Evolutionary conservation across 1,139 yeast species (phyloP).

Genomic region (Blastobotrys petasosporus): DNA sequence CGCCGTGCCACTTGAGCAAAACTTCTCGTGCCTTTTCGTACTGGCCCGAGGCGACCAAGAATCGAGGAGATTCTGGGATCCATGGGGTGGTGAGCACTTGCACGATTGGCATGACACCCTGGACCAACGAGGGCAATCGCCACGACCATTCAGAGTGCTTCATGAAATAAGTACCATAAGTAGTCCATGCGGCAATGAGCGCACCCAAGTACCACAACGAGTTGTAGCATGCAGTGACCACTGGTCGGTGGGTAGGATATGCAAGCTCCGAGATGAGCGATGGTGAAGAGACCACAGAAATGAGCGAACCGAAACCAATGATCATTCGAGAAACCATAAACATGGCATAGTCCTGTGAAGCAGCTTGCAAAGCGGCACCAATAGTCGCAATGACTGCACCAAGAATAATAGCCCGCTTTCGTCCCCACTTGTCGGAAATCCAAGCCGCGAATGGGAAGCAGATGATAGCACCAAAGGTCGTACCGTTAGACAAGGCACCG

Average conservation of each 20-base stretch:
- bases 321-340: constrained; percentile 10
- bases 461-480: constrained; percentile 10
- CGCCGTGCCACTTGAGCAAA: constrained; percentile 10
- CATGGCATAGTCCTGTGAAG: constrained; percentile 9
- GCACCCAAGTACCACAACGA: constrained; percentile 52
- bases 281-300: constrained; percentile 39
- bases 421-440: constrained; percentile 10
- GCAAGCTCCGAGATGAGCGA: constrained; percentile 37
- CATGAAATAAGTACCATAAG: constrained; percentile 39
- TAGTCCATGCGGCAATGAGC: constrained; percentile 49
- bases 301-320: constrained; percentile 29
- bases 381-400: constrained; percentile 9
- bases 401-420: constrained; percentile 6
- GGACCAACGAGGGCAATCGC: constrained; percentile 42
- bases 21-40: constrained; percentile 47
- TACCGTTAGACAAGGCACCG: constrained; percentile 18
- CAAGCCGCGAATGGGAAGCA: constrained; percentile 9
- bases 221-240: constrained; percentile 43
- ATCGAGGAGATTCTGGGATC: constrained; percentile 66
- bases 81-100: constrained; percentile 26
- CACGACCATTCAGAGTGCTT: constrained; percentile 36
- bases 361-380: constrained; percentile 12
- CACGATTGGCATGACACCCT: constrained; percentile 38
- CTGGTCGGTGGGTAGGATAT: constrained; percentile 42
- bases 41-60: constrained; percentile 64